Evolutionary conservation across 225 moss, liverwort and hornwort species (phyloP).

Genomic region (Pleurozium schreberi): DNA sequence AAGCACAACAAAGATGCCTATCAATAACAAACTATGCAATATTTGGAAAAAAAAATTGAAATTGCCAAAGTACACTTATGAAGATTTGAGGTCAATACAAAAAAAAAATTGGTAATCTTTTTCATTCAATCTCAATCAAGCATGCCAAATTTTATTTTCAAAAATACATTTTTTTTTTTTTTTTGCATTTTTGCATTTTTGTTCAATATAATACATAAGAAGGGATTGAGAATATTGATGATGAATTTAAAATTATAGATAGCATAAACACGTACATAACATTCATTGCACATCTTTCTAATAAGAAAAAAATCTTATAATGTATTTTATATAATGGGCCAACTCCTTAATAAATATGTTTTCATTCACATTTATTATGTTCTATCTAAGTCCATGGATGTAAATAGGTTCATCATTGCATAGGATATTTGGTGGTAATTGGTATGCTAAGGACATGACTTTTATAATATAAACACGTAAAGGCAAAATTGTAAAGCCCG

Average conservation of each 20-base stretch:
- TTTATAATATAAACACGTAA: background rate
- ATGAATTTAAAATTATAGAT: background rate
- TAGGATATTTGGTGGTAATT: background rate
- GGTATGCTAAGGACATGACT: accelerated
- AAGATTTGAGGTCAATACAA: background rate
- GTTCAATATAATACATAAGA: background rate
- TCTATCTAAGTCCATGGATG: background rate
- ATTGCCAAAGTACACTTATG: background rate
- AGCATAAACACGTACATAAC: background rate
- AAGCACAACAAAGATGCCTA: background rate
- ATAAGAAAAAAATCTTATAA: background rate
- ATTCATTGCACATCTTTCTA: background rate
- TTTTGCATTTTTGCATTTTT: background rate
- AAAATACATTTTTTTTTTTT: background rate
- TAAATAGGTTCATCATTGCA: background rate
- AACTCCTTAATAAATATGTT: background rate
- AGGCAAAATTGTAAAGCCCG: accelerated
- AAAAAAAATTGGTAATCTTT: background rate
- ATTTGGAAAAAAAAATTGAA: background rate
- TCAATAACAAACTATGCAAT: background rate
- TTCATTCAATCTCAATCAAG: background rate
- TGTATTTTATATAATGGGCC: too few relatives aligned
- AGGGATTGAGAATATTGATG: background rate
- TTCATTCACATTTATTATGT: background rate
- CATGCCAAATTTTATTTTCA: too few relatives aligned